These are phyloP conservation scores for Aleurites moluccanus DNA, from an alignment of 441 rosid genomes.

Conservation along the genomic window DNA sequence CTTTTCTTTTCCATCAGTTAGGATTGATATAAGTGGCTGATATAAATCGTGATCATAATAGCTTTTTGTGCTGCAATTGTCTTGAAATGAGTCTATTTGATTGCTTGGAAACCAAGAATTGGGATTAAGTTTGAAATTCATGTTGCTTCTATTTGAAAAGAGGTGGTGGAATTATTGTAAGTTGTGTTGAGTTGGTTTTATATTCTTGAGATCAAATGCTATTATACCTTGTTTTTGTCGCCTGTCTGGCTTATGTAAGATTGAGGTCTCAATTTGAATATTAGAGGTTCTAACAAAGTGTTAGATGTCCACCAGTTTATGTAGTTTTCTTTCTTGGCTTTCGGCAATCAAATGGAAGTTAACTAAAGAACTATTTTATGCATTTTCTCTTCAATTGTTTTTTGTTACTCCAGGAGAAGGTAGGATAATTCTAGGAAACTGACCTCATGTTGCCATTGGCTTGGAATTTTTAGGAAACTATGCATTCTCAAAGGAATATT, in stretches of 20 bases:
- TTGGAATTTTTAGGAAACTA: slow-evolving; percentile 52
- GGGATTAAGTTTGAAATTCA: background rate
- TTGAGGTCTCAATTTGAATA: background rate
- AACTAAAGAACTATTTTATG: too few species aligned
- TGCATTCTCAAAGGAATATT: slow-evolving; percentile 84
- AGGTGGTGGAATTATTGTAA: background rate
- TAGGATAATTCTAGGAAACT: background rate
- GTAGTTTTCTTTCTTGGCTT: too few species aligned
- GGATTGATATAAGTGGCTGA: background rate
- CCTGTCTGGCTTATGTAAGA: background rate
- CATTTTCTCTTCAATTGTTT: too few species aligned
- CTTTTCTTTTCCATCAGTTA: background rate
- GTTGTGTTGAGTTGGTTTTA: background rate
- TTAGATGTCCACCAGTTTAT: too few species aligned
- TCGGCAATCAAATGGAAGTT: too few species aligned
- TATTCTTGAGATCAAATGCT: background rate
- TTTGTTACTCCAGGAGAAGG: background rate
- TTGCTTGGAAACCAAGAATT: background rate
- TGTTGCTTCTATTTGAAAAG: background rate
- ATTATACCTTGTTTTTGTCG: background rate
- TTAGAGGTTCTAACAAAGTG: background rate
- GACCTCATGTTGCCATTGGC: background rate
- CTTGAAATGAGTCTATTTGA: background rate
- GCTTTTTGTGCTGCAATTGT: background rate
- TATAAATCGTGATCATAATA: background rate